These are phyloP conservation scores for Aristolochia contorta DNA, from an alignment of 164 flowering plant genomes.

Conservation along the genomic window DNA sequence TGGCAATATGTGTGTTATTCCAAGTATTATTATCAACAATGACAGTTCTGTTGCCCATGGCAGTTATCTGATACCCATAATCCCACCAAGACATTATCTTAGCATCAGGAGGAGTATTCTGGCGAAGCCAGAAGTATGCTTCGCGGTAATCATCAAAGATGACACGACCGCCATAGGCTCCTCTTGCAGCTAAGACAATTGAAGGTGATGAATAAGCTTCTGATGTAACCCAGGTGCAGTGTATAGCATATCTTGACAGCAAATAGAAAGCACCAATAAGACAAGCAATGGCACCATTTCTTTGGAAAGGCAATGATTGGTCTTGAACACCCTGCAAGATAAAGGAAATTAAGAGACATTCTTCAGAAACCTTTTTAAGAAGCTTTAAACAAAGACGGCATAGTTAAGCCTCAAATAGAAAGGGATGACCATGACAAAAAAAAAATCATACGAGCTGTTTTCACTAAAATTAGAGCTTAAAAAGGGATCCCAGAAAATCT, in stretches of 20 bases:
- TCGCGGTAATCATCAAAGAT: slow-evolving; percentile 98
- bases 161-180: slow-evolving; percentile 87
- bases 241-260: slow-evolving; percentile 78
- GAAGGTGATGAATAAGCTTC: slow-evolving; percentile 99
- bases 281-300: slow-evolving; percentile 74
- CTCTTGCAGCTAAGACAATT: slow-evolving; percentile 96
- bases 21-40: slow-evolving; percentile 98
- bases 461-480: too few relatives aligned
- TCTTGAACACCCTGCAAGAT: slow-evolving; percentile 52
- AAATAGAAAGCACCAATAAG: slow-evolving; percentile 86
- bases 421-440: too few relatives aligned
- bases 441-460: too few relatives aligned
- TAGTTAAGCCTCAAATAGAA: too few relatives aligned
- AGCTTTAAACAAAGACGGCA: too few relatives aligned
- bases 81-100: slow-evolving; percentile 99
- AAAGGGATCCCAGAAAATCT: too few relatives aligned
- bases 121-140: slow-evolving; percentile 96
- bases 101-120: slow-evolving; percentile 96
- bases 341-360: slow-evolving; percentile 6
- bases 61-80: slow-evolving; percentile 98
- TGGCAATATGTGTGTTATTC: slow-evolving; percentile 99
- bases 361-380: too few relatives aligned
- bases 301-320: slow-evolving; percentile 79
- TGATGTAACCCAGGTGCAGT: slow-evolving; percentile 99
- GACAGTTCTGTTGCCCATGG: slow-evolving; percentile 98